Evolutionary conservation across 495 filamentous ascomycete species (phyloP), one percentile per base, ranked within the genome.

Genomic region (Lichenothelia convexa): DNA sequence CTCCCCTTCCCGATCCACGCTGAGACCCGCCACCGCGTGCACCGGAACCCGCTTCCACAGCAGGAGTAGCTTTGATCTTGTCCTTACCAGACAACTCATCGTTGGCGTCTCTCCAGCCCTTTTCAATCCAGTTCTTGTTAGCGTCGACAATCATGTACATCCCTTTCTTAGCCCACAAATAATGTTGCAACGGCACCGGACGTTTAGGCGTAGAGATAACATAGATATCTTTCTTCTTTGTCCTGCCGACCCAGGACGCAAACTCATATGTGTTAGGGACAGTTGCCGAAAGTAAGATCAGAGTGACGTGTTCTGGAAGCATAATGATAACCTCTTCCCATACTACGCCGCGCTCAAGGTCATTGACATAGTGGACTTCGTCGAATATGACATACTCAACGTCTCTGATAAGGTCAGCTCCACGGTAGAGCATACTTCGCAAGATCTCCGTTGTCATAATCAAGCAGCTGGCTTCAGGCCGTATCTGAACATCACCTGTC

Each of bases 261-360:
- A 97, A 97, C 53, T 97, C 89, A 42, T 92, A 68, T 1, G 89
- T 94, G 55, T 97, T 97, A 7, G 89, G 89, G 3, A 97, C 91
- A 3, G 89, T 97, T 0, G 89, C 89, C 4, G 91, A 95, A 2
- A 97, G 70, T 8, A 94, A 64, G 42, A 97, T 95, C 24, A 97
- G 61, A 2, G 91, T 89, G 31, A 95, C 83, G 60, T 95, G 89
- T 48, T 86, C 85, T 3, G 89, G 89, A 32, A 95, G 71, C 91
- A 97, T 95, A 50, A 97, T 97, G 50, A 97, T 97, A 42, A 97
- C 89, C 55, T 97, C 89, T 58, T 97, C 89, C 89, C 89, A 97
- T 5, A 97, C 89, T 0, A 97, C 89, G 43, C 89, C 89, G 53
- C 89, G 71, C 61, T 97, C 89, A n/a, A 74, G 66, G 49, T 97